Base-by-base conservation (phyloP, 129 eudicot genomes). In the Flaveria brownii region DNA sequence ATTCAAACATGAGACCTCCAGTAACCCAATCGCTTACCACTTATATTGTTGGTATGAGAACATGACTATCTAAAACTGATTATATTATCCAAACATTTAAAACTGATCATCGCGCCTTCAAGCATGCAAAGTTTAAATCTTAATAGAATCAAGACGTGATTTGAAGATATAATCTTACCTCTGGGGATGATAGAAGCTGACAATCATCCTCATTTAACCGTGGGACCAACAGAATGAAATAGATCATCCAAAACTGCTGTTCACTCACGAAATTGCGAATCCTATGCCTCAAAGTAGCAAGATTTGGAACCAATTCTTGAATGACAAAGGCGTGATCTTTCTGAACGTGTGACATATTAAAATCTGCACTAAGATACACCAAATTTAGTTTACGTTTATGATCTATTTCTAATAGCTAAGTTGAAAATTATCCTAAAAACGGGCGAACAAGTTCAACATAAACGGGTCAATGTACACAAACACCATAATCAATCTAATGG, bases 191-290 rank as follows among this genome's bases (percentile, higher is more conserved):
- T 42, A 92, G 79, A 66, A 80, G 90, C 79, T 59, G 57, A 66
- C 30, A 45, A 47, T 82, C 89, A 61, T 82, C 80, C 73, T 80
- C 91, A 80, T 85, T 77, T 80, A 92, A 82, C 61, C 89, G 73
- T 50, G 97, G 96, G 74, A 87, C 84, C 84, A 92, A 81, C 49
- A 92, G 72, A 43, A 85, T 81, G 36, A 92, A 92, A 78, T 92
- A 92, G 65, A 89, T 84, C 83, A 85, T 85, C 97, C 97, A 92
- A 71, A 92, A 92, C 56, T 78, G 78, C 57, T 84, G 85, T 43
- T 84, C 84, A 70, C 79, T 86, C 62, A 87, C 36, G 64, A 73
- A 22, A 75, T 75, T 80, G 59, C 80, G 59, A 78, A 82, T 52
- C 49, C 60, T 79, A 82, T 69, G 87, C 87, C 81, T 87, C 80